phyloP scores from a whole-genome alignment of 805 yeast species.

The Candida pseudofarinosa region DNA sequence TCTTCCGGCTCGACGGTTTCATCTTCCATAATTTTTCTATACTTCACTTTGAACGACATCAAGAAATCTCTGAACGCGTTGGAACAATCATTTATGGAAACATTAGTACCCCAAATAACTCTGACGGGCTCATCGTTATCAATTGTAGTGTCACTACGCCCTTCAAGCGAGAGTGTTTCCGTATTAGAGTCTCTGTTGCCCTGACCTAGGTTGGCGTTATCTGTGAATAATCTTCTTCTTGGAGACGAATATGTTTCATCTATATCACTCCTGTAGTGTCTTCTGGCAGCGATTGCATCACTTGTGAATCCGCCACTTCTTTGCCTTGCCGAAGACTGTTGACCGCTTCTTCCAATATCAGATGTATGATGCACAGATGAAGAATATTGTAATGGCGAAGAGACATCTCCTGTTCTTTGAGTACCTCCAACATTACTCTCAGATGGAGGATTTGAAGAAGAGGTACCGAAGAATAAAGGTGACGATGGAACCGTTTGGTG shows the following conservation, averaged over 20 bases:
- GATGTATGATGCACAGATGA: conserved; percentile 39
- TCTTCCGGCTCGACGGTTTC: conserved; percentile 48
- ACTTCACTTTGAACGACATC: conserved; percentile 75
- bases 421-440: conserved; percentile 16
- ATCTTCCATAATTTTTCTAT: conserved; percentile 52
- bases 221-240: conserved; percentile 57
- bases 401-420: conserved; percentile 26
- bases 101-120: conserved; percentile 98
- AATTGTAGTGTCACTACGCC: conserved; percentile 23
- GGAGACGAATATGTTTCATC: conserved; percentile 73
- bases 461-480: conserved; percentile 51
- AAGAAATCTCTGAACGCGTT: conserved; percentile 77
- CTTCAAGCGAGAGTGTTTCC: conserved; percentile 22
- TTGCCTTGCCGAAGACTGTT: conserved; percentile 25
- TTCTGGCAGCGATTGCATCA: conserved; percentile 42
- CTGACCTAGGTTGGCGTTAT: conserved; percentile 14
- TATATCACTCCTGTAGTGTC: conserved; percentile 72
- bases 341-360: conserved; percentile 30
- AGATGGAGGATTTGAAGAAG: conserved; percentile 40
- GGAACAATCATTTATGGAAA: conserved; percentile 83
- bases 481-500: conserved; percentile 48
- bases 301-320: conserved; percentile 45
- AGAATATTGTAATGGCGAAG: conserved; percentile 51
- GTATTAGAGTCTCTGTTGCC: conserved; percentile 8
- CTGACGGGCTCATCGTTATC: conserved; percentile 65